Evolutionary conservation across 495 filamentous ascomycete species (phyloP), one percentile per base, ranked within the genome.

Genomic region (Choiromyces venosus): DNA sequence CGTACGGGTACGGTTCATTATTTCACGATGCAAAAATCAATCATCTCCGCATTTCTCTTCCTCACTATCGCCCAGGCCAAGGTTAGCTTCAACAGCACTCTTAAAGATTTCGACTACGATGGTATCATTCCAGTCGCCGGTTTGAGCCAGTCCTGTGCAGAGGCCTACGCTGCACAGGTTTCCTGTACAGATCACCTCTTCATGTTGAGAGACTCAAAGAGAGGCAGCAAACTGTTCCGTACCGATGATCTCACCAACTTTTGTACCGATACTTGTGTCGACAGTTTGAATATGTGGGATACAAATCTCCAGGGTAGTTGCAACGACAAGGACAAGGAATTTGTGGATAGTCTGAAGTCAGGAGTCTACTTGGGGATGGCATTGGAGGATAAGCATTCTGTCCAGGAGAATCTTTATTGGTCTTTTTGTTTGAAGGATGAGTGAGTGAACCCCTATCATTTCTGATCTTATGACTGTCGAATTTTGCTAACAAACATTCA

Each of bases 391-490:
- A 69, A 19, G 29, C 74, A 78, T 38, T 37, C 37, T 9, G 70
- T 76, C 37, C 70, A 78, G 42, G 70, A 78, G 38, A 78, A 73
- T 36, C 70, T 78, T 16, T 76, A 73, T 36, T 78, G 71, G 76
- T 21, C 73, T 18, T 78, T 76, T 65, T 78, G 70, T 65, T 39
- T 78, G 21, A 67, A 72, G 36, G 73, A 75, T 35, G 66, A 71
- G 72, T 75, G 67, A 68, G 73, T 74, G 29, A 18, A 36, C 21
- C 25, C 39, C 37, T 33, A 7, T 39, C 21, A 46, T 72, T 18
- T 37, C 4, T n/a, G 37, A 38, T n/a, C 9, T 67, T n/a, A 37
- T 38, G 25, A 16, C 37, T 46, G 25, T 4, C 25, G 38, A 19
- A 61, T 40, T 38, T 0, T 33, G 14, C 56, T 71, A 18, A 56